Conservation (phyloP, 257 asterid species). For the Eustoma russellianum region DNA sequence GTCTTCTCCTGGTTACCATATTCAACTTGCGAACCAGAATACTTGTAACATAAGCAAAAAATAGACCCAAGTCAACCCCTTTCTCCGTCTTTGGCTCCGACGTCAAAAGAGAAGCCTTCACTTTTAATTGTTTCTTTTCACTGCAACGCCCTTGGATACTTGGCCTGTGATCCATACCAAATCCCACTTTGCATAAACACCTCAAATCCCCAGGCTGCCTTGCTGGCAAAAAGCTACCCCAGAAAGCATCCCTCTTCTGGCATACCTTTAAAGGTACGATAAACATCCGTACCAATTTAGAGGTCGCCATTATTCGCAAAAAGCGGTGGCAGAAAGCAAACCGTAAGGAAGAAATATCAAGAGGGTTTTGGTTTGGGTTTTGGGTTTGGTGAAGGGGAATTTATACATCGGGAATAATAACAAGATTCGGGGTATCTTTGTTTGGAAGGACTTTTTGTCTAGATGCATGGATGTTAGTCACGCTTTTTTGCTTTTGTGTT, state of each 20-base stretch:
- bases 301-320: constrained; percentile 35
- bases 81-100: constrained; percentile 30
- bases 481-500: constrained; percentile 11
- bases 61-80: constrained; percentile 22
- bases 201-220: constrained; percentile 11
- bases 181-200: constrained; percentile 20
- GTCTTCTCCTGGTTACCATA: constrained; percentile 17
- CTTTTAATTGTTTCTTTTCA: constrained; percentile 20
- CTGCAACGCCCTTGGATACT: constrained; percentile 9
- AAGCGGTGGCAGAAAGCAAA: background rate
- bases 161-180: constrained; percentile 12
- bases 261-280: constrained; percentile 15
- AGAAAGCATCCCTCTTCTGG: constrained; percentile 8
- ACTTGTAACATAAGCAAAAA: constrained; percentile 18
- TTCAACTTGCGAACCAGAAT: constrained; percentile 19
- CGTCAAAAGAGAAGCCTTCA: constrained; percentile 21
- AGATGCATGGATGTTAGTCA: background rate
- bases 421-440: constrained; percentile 66
- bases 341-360: background rate
- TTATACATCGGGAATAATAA: constrained; percentile 12
- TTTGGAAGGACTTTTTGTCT: constrained; percentile 16
- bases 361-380: constrained; percentile 1
- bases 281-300: constrained; percentile 34
- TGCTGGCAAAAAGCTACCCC: constrained; percentile 1
- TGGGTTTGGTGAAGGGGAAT: background rate